Evolutionary conservation across 2,329 filamentous ascomycete genomes (phyloP).

Genomic region (Claviceps sp.): DNA sequence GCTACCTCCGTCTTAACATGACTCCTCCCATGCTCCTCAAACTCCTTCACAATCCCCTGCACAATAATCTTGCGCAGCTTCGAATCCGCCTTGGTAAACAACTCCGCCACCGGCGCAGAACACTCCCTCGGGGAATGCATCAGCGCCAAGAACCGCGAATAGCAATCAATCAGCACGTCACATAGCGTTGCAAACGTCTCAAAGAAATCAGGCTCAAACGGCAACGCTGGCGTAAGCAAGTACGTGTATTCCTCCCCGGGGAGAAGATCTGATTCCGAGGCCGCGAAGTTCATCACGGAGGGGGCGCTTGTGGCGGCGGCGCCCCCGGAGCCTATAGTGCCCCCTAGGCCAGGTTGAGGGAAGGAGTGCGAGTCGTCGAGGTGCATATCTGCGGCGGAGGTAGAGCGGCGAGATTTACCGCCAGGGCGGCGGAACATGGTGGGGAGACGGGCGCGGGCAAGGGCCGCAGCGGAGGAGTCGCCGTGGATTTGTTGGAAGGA

Average conservation of each 20-base stretch:
- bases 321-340: slow-evolving; percentile 7
- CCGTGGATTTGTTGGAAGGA: slow-evolving; percentile 81
- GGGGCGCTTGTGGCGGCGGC: slow-evolving; percentile 19
- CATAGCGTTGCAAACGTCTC: slow-evolving; percentile 93
- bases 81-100: slow-evolving; percentile 82
- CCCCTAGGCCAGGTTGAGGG: slow-evolving; percentile 8
- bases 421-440: slow-evolving; percentile 66
- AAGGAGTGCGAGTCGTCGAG: slow-evolving; percentile 18
- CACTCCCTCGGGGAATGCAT: slow-evolving; percentile 65
- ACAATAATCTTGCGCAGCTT: slow-evolving; percentile 81
- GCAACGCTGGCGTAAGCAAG: slow-evolving; percentile 79
- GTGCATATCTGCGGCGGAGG: slow-evolving; percentile 31
- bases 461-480: slow-evolving; percentile 54
- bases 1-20: slow-evolving; percentile 71
- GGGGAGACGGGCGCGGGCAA: slow-evolving; percentile 66
- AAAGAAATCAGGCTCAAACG: slow-evolving; percentile 94
- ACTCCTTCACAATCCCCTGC: slow-evolving; percentile 76
- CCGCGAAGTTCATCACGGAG: slow-evolving; percentile 42
- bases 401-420: slow-evolving; percentile 42
- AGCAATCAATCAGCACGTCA: slow-evolving; percentile 88
- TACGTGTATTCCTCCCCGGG: slow-evolving; percentile 81
- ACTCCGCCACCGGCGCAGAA: slow-evolving; percentile 56
- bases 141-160: slow-evolving; percentile 63
- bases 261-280: slow-evolving; percentile 51
- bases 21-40: slow-evolving; percentile 71